Percentiles rank a stretch among this genome's conserved stretches.
Conservation (phyloP, 1,139 yeast genomes). For the Insectozyma bohioensis region DNA sequence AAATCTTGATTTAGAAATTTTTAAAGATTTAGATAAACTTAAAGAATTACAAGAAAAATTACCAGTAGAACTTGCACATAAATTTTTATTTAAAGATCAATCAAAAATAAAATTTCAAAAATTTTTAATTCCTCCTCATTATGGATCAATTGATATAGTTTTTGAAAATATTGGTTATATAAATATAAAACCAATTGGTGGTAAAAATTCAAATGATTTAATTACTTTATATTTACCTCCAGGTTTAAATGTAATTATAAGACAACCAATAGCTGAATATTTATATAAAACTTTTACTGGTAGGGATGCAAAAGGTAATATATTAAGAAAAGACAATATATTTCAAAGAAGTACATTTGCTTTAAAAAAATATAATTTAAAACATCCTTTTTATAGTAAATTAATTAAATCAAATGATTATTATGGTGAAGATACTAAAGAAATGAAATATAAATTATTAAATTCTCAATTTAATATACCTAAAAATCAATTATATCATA, state of each 20-base stretch:
- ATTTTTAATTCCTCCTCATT: slow-evolving; percentile 64
- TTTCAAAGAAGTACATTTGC: slow-evolving; percentile 26
- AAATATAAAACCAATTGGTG: slow-evolving; percentile 64
- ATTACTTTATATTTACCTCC: slow-evolving; percentile 34
- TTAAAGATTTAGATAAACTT: slow-evolving; percentile 30
- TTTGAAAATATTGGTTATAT: slow-evolving; percentile 68
- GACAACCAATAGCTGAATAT: slow-evolving; percentile 40
- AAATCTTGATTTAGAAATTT: slow-evolving; percentile 26
- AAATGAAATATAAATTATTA: neutral
- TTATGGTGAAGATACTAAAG: neutral
- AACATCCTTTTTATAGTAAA: slow-evolving; percentile 24
- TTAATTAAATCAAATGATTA: slow-evolving; percentile 19
- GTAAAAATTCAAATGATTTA: slow-evolving; percentile 27
- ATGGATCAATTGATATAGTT: slow-evolving; percentile 67
- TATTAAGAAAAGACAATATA: slow-evolving; percentile 30
- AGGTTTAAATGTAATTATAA: slow-evolving; percentile 28
- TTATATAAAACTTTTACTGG: slow-evolving; percentile 36
- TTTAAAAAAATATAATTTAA: slow-evolving; percentile 24
- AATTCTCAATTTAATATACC: too few species aligned
- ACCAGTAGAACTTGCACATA: slow-evolving; percentile 22
- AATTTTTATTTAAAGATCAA: slow-evolving; percentile 25
- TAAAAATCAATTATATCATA: slow-evolving; percentile 13
- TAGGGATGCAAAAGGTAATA: slow-evolving; percentile 38
- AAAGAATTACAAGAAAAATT: slow-evolving; percentile 17
- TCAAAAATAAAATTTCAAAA: slow-evolving; percentile 25